Conservation (phyloP, 495 filamentous ascomycete genomes). For the Lindgomyces ingoldianus region DNA sequence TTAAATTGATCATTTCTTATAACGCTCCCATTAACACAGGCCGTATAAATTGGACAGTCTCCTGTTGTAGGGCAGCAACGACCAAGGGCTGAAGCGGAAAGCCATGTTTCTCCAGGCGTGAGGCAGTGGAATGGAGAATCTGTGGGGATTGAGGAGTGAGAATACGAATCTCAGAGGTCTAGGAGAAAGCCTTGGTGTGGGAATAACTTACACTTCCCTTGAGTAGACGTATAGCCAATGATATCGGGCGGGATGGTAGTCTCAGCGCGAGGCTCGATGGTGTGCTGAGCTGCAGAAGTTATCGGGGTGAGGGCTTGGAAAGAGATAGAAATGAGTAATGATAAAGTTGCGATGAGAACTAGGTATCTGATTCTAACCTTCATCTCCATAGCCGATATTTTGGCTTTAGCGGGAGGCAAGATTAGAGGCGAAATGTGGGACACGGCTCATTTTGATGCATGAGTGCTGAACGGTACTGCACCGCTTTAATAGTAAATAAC, state of each 20-base stretch:
- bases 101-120: neutral
- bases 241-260: neutral
- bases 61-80: neutral
- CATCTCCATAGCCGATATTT: no score
- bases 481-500: no score
- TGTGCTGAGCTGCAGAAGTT: no score
- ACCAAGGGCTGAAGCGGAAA: neutral
- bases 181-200: neutral
- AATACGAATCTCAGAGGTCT: neutral
- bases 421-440: no score
- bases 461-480: no score
- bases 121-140: neutral
- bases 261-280: neutral
- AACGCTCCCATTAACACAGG: constrained; percentile 5
- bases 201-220: neutral
- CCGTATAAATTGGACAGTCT: constrained; percentile 9
- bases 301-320: no score
- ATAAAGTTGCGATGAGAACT: no score
- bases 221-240: neutral
- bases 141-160: neutral
- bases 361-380: no score
- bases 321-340: no score
- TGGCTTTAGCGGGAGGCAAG: no score
- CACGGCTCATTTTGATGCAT: no score
- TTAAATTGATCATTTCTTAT: constrained; percentile 5